These are phyloP conservation scores for Starmerella sp. DNA, from an alignment of 805 yeast species.

Conservation along the genomic window DNA sequence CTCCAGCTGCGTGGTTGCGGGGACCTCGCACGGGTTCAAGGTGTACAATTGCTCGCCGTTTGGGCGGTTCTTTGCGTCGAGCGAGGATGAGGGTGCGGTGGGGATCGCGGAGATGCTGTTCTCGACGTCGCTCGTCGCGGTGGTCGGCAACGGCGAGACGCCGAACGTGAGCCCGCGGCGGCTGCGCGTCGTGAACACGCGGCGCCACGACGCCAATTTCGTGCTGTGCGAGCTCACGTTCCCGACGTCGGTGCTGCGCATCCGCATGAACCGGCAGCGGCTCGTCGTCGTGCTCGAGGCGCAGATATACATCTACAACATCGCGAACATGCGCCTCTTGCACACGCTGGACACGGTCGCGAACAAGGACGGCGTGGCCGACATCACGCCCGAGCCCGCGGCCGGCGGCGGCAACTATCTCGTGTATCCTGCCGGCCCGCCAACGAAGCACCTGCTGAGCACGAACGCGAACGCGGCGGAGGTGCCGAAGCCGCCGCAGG, in stretches of 20 bases:
- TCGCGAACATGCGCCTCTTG: constrained; percentile 74
- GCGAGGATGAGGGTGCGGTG: constrained; percentile 30
- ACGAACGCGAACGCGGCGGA: constrained; percentile 14
- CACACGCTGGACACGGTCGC: constrained; percentile 53
- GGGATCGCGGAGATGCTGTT: constrained; percentile 79
- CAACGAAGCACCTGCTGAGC: constrained; percentile 17
- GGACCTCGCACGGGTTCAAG: constrained; percentile 51
- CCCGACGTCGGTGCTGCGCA: constrained; percentile 60
- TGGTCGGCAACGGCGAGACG: constrained; percentile 65
- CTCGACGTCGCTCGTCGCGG: constrained; percentile 72
- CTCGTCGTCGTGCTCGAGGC: constrained; percentile 66
- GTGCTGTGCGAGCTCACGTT: constrained; percentile 81
- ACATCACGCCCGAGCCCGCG: constrained; percentile 24
- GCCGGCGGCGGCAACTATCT: constrained; percentile 38
- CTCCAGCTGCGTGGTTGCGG: constrained; percentile 66
- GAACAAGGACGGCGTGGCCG: constrained; percentile 34
- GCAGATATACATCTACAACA: constrained; percentile 79
- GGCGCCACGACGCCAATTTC: constrained; percentile 36
- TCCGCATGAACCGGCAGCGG: constrained; percentile 71
- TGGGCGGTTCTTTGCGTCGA: constrained; percentile 51
- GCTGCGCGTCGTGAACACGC: constrained; percentile 72
- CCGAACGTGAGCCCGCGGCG: constrained; percentile 54
- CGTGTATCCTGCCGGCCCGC: constrained; percentile 44
- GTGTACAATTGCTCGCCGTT: constrained; percentile 85
- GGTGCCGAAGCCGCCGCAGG: constrained; percentile 30